These are phyloP conservation scores for Tympanopsis confertula DNA, from an alignment of 2,329 filamentous ascomycete genomes.

Conservation along the genomic window DNA sequence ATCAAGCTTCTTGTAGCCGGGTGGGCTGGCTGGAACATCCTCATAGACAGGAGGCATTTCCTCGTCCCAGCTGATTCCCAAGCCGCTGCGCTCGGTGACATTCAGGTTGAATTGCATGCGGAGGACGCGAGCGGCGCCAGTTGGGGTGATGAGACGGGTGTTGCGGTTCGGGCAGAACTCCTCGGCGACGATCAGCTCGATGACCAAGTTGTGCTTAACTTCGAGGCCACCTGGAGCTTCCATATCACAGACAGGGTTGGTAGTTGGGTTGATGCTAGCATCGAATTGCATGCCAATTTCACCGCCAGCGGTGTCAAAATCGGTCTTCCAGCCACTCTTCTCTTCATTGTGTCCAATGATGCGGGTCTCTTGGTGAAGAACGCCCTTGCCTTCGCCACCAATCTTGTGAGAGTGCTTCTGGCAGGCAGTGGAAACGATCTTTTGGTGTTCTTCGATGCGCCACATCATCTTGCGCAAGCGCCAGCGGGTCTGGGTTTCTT, in stretches of 20 bases:
- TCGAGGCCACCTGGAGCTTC: constrained; percentile 43
- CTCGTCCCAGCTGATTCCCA: constrained; percentile 60
- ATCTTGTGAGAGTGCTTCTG: constrained; percentile 45
- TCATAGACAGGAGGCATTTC: constrained; percentile 57
- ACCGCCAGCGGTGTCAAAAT: constrained; percentile 45
- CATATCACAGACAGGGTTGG: constrained; percentile 47
- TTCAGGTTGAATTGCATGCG: constrained; percentile 52
- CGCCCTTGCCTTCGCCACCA: constrained; percentile 48
- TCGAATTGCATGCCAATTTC: constrained; percentile 51
- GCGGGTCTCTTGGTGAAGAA: constrained; percentile 46
- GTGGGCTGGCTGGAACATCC: constrained; percentile 51
- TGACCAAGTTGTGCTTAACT: constrained; percentile 48
- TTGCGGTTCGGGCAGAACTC: constrained; percentile 52
- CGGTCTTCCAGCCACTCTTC: constrained; percentile 56
- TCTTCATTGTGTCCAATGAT: constrained; percentile 49
- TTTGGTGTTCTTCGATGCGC: constrained; percentile 54
- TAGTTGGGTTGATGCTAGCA: constrained; percentile 40
- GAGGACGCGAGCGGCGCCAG: constrained; percentile 51
- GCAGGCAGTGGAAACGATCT: constrained; percentile 47
- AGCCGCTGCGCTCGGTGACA: constrained; percentile 49
- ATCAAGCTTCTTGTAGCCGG: constrained; percentile 28
- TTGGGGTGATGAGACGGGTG: constrained; percentile 45
- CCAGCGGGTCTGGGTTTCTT: constrained; percentile 47
- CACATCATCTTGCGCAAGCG: constrained; percentile 53
- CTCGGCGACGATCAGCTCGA: constrained; percentile 57